These are phyloP conservation scores for Glomus cerebriforme DNA, from an alignment of 192 early-diverging fungal genomes.

Conservation along the genomic window DNA sequence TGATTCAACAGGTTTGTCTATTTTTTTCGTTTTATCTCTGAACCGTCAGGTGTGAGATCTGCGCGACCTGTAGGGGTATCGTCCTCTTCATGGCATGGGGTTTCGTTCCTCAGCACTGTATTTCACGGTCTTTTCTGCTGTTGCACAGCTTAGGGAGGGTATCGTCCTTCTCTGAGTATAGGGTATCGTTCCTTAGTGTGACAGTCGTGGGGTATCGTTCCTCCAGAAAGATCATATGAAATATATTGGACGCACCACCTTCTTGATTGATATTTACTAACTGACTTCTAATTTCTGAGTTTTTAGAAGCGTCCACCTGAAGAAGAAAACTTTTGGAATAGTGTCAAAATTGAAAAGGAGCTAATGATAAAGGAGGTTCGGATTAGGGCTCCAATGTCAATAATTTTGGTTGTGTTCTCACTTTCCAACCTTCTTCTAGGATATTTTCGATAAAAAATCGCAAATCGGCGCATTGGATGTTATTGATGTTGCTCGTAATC, in stretches of 20 bases:
- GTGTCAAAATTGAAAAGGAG: not conserved
- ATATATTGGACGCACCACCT: not conserved
- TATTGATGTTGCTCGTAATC: constrained; percentile 6
- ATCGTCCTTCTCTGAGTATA: too few species aligned
- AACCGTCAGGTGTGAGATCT: not conserved
- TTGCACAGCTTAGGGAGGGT: too few species aligned
- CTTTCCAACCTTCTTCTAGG: constrained; percentile 10
- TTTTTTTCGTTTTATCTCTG: too few species aligned
- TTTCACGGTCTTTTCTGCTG: too few species aligned
- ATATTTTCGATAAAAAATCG: constrained; percentile 16
- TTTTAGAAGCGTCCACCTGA: constrained; percentile 16
- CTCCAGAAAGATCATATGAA: not conserved
- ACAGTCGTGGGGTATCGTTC: not conserved
- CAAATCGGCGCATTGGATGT: constrained; percentile 5
- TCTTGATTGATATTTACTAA: constrained; percentile 5
- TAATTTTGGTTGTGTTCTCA: not conserved
- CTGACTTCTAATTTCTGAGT: too few species aligned
- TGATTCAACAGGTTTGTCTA: constrained; percentile 4
- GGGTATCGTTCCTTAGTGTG: not conserved
- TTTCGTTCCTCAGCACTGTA: too few species aligned
- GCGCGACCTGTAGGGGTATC: not conserved
- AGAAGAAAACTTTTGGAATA: not conserved
- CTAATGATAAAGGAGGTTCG: constrained; percentile 7
- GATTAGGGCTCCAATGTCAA: not conserved
- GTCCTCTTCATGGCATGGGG: not conserved